These are phyloP conservation scores for Globisporangium alternatum DNA, from an alignment of 352 stramenopile species.

Conservation along the genomic window DNA sequence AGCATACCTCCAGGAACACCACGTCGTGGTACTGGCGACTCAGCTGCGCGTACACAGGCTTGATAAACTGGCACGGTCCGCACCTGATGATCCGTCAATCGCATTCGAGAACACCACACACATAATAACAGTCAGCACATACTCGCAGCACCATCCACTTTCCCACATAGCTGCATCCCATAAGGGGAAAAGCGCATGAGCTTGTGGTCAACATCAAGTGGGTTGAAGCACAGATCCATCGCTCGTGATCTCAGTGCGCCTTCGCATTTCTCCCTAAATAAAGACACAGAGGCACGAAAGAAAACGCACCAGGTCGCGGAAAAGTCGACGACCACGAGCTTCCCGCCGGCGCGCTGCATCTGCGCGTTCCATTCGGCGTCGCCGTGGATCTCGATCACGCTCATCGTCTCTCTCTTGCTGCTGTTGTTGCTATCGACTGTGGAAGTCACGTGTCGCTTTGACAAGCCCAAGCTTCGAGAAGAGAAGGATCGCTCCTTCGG, in stretches of 20 bases:
- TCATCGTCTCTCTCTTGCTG: slow-evolving; percentile 35
- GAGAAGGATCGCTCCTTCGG: slow-evolving; percentile 6
- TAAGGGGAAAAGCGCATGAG: neutral
- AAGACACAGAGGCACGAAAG: neutral
- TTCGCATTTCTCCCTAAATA: slow-evolving; percentile 8
- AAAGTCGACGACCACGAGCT: slow-evolving; percentile 89
- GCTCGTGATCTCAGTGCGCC: neutral
- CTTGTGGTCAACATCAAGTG: neutral
- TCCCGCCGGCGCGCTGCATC: slow-evolving; percentile 69
- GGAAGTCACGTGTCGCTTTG: slow-evolving; percentile 4
- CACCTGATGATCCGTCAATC: slow-evolving; percentile 36
- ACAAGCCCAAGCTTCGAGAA: neutral
- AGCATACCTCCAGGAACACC: slow-evolving; percentile 74
- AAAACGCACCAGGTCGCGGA: slow-evolving; percentile 72
- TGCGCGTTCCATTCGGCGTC: slow-evolving; percentile 80
- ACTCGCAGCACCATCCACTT: neutral
- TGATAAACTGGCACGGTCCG: slow-evolving; percentile 86
- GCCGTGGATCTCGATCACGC: slow-evolving; percentile 65
- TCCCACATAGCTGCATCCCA: neutral
- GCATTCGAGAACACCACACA: neutral
- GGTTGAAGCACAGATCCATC: neutral
- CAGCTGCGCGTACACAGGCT: slow-evolving; percentile 79
- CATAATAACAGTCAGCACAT: neutral
- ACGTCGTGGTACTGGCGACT: slow-evolving; percentile 82
- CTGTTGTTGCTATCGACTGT: neutral